Conservation (phyloP, 805 yeast species). For the Wickerhamomyces sydowiorum region DNA sequence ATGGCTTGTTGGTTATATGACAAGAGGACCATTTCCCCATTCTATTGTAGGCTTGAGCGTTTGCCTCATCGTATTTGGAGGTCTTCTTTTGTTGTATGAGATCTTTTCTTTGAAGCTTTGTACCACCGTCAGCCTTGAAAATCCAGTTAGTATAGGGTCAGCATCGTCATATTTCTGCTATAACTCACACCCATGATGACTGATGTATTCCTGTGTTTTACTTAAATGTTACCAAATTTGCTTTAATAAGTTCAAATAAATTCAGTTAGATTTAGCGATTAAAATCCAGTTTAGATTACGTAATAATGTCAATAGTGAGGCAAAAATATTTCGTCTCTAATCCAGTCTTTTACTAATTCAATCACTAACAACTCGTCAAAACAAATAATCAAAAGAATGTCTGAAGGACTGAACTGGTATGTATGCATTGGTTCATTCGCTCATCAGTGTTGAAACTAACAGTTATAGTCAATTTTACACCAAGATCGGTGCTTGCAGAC, state of each 20-base stretch:
- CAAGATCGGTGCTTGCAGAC: constrained; percentile 90
- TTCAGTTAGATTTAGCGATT: too few species aligned
- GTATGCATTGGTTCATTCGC: constrained; percentile 1
- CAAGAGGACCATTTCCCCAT: constrained; percentile 43
- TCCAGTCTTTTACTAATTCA: too few species aligned
- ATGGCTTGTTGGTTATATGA: constrained; percentile 33
- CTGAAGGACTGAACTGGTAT: constrained; percentile 16
- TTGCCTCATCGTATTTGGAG: constrained; percentile 10
- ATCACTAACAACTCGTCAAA: neutral
- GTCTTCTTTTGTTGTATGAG: constrained; percentile 24
- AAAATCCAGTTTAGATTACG: neutral
- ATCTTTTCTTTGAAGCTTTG: constrained; percentile 55
- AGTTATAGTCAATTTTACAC: constrained; percentile 52
- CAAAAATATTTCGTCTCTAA: neutral
- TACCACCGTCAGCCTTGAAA: constrained; percentile 63
- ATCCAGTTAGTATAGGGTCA: too few species aligned
- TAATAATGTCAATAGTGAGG: neutral
- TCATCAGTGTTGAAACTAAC: constrained; percentile 6
- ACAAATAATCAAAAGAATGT: constrained; percentile 6
- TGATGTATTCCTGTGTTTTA: too few species aligned
- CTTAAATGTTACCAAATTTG: too few species aligned
- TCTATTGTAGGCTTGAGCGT: constrained; percentile 17
- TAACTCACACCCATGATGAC: constrained; percentile 3
- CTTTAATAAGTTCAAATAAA: neutral
- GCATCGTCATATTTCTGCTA: neutral